Evolutionary conservation across 805 yeast species (phyloP).

Genomic region (Lachancea mirantina): DNA sequence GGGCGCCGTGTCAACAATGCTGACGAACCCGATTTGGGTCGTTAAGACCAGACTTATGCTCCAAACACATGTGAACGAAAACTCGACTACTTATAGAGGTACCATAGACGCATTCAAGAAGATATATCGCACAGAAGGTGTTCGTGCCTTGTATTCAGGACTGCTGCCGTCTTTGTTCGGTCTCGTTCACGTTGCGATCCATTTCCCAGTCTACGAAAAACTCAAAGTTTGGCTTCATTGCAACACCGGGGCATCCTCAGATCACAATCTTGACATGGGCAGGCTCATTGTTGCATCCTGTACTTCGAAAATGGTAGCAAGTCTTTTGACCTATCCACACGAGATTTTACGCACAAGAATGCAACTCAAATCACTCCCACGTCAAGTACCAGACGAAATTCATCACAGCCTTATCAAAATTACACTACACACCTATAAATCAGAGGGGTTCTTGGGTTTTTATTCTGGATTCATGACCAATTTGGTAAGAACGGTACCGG

Average conservation of each 20-base stretch:
- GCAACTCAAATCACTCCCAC: conserved; percentile 47
- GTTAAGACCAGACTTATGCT: conserved; percentile 92
- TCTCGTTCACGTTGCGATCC: conserved; percentile 87
- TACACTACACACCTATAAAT: conserved; percentile 30
- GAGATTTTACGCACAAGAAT: conserved; percentile 88
- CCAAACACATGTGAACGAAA: conserved; percentile 40
- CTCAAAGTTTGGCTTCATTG: conserved; percentile 51
- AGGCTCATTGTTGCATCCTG: conserved; percentile 63
- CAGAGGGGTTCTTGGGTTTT: conserved; percentile 74
- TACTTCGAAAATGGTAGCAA: conserved; percentile 80
- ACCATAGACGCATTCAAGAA: conserved; percentile 76
- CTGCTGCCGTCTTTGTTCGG: conserved; percentile 87
- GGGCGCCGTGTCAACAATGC: conserved; percentile 75
- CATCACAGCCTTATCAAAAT: conserved; percentile 11
- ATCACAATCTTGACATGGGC: conserved; percentile 27
- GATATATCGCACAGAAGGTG: conserved; percentile 76
- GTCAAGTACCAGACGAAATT: conserved; percentile 9
- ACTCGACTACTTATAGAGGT: conserved; percentile 44
- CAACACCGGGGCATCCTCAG: conserved; percentile 12
- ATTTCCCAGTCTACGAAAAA: conserved; percentile 87
- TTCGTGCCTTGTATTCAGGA: conserved; percentile 79
- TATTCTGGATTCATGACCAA: conserved; percentile 87
- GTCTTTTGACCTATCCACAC: conserved; percentile 88
- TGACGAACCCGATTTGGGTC: conserved; percentile 96
- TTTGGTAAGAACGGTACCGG: conserved; percentile 85